Conservation (phyloP, 257 asterid genomes). For the Solanum phureja region DNA sequence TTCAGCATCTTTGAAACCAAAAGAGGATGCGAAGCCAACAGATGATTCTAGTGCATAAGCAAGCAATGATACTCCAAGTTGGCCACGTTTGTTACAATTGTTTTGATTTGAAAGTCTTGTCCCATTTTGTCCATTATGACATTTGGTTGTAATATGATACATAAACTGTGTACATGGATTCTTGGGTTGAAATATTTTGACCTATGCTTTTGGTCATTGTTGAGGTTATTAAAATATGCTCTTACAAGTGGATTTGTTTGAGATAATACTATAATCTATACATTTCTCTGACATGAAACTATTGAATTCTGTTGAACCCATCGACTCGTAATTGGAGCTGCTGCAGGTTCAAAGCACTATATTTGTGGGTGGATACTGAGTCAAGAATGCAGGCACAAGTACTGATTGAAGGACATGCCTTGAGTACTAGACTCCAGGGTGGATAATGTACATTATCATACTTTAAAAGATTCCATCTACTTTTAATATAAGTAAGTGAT, state of each 20-base stretch:
- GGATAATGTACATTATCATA: background rate
- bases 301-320: background rate
- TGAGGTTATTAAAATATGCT: background rate
- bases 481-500: background rate
- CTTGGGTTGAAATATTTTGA: background rate
- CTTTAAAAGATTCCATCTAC: background rate
- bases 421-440: background rate
- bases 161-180: background rate
- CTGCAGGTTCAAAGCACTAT: background rate
- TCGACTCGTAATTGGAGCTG: background rate
- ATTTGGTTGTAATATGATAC: background rate
- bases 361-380: background rate
- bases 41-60: conserved; percentile 36
- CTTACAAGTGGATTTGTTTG: background rate
- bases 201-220: background rate
- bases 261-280: background rate
- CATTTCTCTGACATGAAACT: background rate
- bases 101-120: background rate
- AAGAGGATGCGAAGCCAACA: conserved; percentile 38
- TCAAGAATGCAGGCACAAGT: background rate
- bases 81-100: background rate
- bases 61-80: background rate
- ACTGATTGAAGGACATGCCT: background rate
- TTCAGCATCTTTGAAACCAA: conserved; percentile 40
- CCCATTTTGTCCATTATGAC: background rate